These are phyloP conservation scores for Annona cherimola DNA, from an alignment of 164 flowering plant genomes.

Conservation along the genomic window DNA sequence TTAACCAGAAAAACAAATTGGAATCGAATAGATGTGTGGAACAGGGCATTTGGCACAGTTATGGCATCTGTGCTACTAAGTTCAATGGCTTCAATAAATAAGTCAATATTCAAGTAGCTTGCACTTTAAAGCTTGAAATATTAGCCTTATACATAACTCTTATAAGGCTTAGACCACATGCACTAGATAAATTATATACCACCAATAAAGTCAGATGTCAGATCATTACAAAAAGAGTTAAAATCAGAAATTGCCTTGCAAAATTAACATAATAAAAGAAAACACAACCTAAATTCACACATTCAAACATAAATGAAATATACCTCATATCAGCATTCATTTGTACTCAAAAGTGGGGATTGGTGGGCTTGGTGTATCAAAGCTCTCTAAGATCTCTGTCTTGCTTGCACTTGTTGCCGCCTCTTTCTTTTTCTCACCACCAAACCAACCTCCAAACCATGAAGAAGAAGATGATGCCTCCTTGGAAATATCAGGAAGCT, in stretches of 20 bases:
- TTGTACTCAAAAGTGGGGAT: constrained; percentile 57
- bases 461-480: constrained; percentile 26
- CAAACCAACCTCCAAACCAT: constrained; percentile 72
- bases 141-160: neutral
- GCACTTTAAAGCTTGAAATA: too few relatives aligned
- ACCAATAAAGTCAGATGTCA: neutral
- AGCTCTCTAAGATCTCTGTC: constrained; percentile 65
- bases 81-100: neutral
- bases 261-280: neutral
- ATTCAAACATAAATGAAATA: neutral
- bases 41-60: too few relatives aligned
- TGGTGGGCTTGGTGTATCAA: constrained; percentile 47
- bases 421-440: constrained; percentile 48
- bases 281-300: too few relatives aligned
- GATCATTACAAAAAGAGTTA: too few relatives aligned
- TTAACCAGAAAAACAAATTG: neutral
- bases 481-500: constrained; percentile 6
- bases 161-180: neutral
- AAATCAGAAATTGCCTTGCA: neutral
- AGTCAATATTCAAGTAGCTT: neutral
- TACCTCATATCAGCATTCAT: constrained; percentile 19
- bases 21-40: neutral
- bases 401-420: constrained; percentile 20
- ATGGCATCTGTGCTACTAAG: neutral
- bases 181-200: neutral